A percentile compares a stretch with the other conserved stretches of the same genome.
Evolutionary conservation across 768 basidiomycete genomes (phyloP).

Genomic region (Saitozyma sp.): DNA sequence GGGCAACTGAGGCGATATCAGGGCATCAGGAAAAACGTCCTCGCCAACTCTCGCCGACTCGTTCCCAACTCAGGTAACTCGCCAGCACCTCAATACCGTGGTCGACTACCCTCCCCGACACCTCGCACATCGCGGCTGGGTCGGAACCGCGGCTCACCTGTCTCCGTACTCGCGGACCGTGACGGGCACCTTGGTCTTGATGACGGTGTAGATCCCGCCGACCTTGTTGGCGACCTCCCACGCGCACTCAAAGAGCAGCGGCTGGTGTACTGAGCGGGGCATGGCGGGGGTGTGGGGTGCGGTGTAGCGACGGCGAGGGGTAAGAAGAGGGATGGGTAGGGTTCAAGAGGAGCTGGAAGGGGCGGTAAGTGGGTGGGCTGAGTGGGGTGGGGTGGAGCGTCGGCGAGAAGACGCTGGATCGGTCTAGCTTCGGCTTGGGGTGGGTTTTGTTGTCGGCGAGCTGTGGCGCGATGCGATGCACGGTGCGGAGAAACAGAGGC

Average conservation of each 20-base stretch:
- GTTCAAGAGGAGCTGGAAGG: slow-evolving; percentile 2
- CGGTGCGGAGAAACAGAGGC: too few relatives aligned
- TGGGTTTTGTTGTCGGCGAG: too few relatives aligned
- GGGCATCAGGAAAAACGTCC: too few relatives aligned
- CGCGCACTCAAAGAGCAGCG: slow-evolving; percentile 88
- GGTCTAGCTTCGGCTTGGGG: too few relatives aligned
- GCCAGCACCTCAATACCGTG: background rate
- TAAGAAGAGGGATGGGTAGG: background rate
- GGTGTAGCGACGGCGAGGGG: too few relatives aligned
- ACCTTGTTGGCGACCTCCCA: slow-evolving; percentile 99
- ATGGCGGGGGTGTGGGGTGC: slow-evolving; percentile 8
- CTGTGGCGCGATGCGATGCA: too few relatives aligned
- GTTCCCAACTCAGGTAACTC: background rate
- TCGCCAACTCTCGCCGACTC: too few relatives aligned
- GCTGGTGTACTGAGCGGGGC: slow-evolving; percentile 57
- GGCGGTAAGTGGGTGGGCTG: background rate
- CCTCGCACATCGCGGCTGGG: too few relatives aligned
- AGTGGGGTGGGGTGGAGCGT: background rate
- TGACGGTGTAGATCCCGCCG: slow-evolving; percentile 98
- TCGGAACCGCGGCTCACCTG: slow-evolving; percentile 21
- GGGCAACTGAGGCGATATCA: too few relatives aligned
- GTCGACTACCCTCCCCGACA: background rate
- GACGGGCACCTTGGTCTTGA: slow-evolving; percentile 98
- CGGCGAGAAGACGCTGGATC: too few relatives aligned
- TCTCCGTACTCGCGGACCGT: slow-evolving; percentile 86